Evolutionary conservation across 768 basidiomycete genomes (phyloP), one percentile per base, ranked within the genome.

Genomic region (Hygrophoropsis aurantiaca): DNA sequence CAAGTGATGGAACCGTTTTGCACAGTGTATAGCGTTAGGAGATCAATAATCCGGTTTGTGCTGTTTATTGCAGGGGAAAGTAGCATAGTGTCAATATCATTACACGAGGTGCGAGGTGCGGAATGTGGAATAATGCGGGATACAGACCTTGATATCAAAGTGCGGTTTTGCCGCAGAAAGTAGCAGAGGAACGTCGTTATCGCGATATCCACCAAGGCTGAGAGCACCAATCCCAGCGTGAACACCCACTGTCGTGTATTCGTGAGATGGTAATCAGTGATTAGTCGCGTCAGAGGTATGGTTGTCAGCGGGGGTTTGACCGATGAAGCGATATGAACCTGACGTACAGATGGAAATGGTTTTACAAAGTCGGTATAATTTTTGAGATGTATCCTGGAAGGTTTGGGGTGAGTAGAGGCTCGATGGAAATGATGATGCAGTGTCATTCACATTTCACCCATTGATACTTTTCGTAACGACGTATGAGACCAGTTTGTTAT

Each of bases 191-290:
- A 67, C 2, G 38, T 57, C 6, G 74, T 75, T 43, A 79, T 77
- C 13, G 76, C 45, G 38, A 79, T 52, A 50, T 81, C 79, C 27
- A 77, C 58, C 4, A 66, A 44, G 2, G 72, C 71, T 4, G 78
- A 79, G 2, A 80, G 64, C 1, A 67, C 56, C 0, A 80, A 60
- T 8, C 77, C 78, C 1, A 66, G 54, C 2, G 78, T 78, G 50
- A 78, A 77, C 4, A 70, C 54, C 65, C 70, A 73, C 75, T 80
- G 27, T n/a, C n/a, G n/a, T n/a, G n/a, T 15, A 49, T n/a, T n/a
- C n/a, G n/a, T n/a, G n/a, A n/a, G n/a, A n/a, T n/a, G n/a, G n/a
- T n/a, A n/a, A n/a, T n/a, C n/a, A n/a, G n/a, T n/a, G n/a, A n/a
- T n/a, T n/a, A n/a, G n/a, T n/a, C n/a, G n/a, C n/a, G n/a, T n/a